phyloP scores from a whole-genome alignment of 352 stramenopile species.

The Phytophthora sojae region DNA sequence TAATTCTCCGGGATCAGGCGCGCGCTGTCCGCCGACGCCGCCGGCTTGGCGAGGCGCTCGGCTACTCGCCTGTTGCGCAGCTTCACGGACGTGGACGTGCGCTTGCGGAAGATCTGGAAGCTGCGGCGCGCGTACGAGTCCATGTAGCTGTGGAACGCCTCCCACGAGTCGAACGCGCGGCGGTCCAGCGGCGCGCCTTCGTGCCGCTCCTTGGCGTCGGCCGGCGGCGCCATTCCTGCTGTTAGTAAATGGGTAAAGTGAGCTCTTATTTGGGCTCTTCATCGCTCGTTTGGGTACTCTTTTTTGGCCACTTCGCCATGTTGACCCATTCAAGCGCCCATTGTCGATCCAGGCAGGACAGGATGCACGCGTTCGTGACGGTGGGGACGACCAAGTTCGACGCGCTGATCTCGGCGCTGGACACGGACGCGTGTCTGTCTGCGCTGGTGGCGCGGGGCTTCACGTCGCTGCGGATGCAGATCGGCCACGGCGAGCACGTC shows the following conservation, averaged over 20 bases:
- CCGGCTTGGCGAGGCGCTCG: conserved; percentile 22
- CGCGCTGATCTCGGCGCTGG: conserved; percentile 79
- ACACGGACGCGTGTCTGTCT: conserved; percentile 64
- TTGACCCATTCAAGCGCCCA: background rate
- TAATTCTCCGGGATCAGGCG: conserved; percentile 44
- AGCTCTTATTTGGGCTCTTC: background rate
- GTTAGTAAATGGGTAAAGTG: background rate
- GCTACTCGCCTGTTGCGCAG: conserved; percentile 39
- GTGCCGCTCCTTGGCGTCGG: conserved; percentile 11
- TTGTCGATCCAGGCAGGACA: background rate
- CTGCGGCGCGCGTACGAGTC: conserved; percentile 35
- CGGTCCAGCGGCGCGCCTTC: conserved; percentile 25
- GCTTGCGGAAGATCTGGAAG: conserved; percentile 51
- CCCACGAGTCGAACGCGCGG: conserved; percentile 43
- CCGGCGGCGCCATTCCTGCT: background rate
- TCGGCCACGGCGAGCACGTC: conserved; percentile 74
- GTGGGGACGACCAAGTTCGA: conserved; percentile 96
- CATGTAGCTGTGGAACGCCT: conserved; percentile 42
- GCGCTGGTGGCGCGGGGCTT: conserved; percentile 66
- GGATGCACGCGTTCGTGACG: conserved; percentile 88
- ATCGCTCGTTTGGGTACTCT: background rate
- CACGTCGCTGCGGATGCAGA: conserved; percentile 78
- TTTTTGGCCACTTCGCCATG: background rate
- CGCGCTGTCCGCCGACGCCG: conserved; percentile 1
- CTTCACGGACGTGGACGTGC: conserved; percentile 48